A percentile compares a stretch with the other conserved stretches of the same genome.
These are phyloP conservation scores for Euphrasia arctica DNA, from an alignment of 305 asterid species.

Conservation along the genomic window DNA sequence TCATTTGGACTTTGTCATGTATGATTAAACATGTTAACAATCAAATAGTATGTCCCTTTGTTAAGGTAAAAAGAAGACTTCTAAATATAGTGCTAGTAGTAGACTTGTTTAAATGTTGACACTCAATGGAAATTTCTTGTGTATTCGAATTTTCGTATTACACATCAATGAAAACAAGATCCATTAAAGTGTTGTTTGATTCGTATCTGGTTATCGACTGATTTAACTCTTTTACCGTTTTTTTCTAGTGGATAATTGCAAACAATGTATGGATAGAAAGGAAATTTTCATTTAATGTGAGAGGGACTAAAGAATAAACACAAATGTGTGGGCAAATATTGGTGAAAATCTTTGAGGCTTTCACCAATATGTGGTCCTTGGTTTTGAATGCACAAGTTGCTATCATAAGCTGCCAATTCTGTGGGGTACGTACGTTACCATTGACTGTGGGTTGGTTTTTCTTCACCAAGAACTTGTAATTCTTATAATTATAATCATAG, in stretches of 20 bases:
- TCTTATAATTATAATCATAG: conserved; percentile 1
- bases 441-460: conserved; percentile 31
- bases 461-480: conserved; percentile 9
- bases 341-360: conserved; percentile 45
- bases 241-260: background rate
- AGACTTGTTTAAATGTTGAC: background rate
- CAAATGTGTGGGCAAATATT: conserved; percentile 38
- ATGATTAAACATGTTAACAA: background rate
- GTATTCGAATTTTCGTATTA: too few species aligned
- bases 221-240: background rate
- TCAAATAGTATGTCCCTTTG: background rate
- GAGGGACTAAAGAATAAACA: conserved; percentile 21
- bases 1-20: conserved; percentile 21
- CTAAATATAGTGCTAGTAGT: background rate
- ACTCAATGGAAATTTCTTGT: background rate
- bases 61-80: background rate
- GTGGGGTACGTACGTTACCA: conserved; percentile 30
- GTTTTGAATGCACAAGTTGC: conserved; percentile 33
- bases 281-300: background rate
- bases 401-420: conserved; percentile 37
- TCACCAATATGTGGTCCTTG: conserved; percentile 55
- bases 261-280: background rate
- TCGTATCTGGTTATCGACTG: too few species aligned
- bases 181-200: too few species aligned
- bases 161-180: too few species aligned